phyloP scores from a whole-genome alignment of 805 yeast genomes.

The Cyberlindnera maclurae region DNA sequence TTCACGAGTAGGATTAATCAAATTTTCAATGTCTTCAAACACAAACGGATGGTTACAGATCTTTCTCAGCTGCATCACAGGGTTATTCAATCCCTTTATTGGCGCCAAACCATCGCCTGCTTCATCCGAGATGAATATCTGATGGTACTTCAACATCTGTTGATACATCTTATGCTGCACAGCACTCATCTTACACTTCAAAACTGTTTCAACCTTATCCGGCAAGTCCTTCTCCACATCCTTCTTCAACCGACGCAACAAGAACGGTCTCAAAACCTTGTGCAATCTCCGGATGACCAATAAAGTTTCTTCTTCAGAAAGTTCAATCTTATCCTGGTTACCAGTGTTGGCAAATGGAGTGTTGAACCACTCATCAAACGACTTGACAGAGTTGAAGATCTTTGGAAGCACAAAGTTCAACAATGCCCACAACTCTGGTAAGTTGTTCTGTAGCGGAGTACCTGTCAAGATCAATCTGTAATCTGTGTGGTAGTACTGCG shows the following conservation, averaged over 20 bases:
- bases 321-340: slow-evolving; percentile 68
- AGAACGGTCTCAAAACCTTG: slow-evolving; percentile 78
- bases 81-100: slow-evolving; percentile 71
- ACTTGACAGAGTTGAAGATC: slow-evolving; percentile 77
- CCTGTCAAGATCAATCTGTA: slow-evolving; percentile 79
- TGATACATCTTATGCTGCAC: slow-evolving; percentile 64
- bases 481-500: slow-evolving; percentile 65
- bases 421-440: slow-evolving; percentile 83
- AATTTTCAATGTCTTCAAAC: slow-evolving; percentile 72
- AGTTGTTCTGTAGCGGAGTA: slow-evolving; percentile 79
- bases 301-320: slow-evolving; percentile 80
- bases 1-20: slow-evolving; percentile 53
- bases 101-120: slow-evolving; percentile 48
- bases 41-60: slow-evolving; percentile 87
- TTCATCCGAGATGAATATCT: slow-evolving; percentile 59
- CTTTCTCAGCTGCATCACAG: slow-evolving; percentile 79
- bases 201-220: slow-evolving; percentile 74
- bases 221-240: slow-evolving; percentile 86
- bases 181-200: slow-evolving; percentile 72
- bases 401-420: slow-evolving; percentile 77
- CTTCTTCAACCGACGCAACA: slow-evolving; percentile 74
- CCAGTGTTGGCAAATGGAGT: slow-evolving; percentile 87
- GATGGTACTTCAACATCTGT: slow-evolving; percentile 70
- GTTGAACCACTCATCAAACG: slow-evolving; percentile 86
- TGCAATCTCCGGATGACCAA: slow-evolving; percentile 80